Conservation (phyloP, 345 rosid species). For the Salix purpurea region DNA sequence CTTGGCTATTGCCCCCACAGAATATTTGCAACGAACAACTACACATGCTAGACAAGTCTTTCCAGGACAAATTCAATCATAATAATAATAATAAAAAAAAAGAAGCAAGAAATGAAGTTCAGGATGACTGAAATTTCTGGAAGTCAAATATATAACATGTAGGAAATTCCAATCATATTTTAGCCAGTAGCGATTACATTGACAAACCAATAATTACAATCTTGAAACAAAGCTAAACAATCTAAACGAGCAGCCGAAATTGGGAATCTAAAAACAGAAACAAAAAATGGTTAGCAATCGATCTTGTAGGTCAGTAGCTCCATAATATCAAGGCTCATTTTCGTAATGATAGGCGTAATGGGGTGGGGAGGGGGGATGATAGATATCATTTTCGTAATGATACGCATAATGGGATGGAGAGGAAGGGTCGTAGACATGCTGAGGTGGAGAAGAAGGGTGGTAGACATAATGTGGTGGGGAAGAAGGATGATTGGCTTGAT, state of each 20-base stretch:
- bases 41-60: not conserved
- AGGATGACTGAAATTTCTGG: not conserved
- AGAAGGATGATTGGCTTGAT: slow-evolving; percentile 32
- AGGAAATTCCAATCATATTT: not conserved
- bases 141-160: not conserved
- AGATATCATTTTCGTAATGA: slow-evolving; percentile 34
- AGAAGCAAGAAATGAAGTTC: no score
- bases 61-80: not conserved
- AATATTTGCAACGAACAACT: not conserved
- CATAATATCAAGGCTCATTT: slow-evolving; percentile 2
- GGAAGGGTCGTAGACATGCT: slow-evolving; percentile 32
- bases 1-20: not conserved
- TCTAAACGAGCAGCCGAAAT: not conserved
- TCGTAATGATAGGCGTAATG: slow-evolving; percentile 41
- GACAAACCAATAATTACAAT: not conserved
- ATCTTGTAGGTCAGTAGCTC: not conserved
- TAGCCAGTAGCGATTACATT: not conserved
- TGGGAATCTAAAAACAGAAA: not conserved
- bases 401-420: slow-evolving; percentile 33
- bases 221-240: not conserved
- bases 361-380: slow-evolving; percentile 28
- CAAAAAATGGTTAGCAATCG: slow-evolving; percentile 20
- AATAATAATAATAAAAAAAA: no score
- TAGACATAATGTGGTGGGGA: slow-evolving; percentile 38
- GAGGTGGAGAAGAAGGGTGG: slow-evolving; percentile 18